Conservation (phyloP, 2,329 filamentous ascomycete species). For the Beauveria australis region DNA sequence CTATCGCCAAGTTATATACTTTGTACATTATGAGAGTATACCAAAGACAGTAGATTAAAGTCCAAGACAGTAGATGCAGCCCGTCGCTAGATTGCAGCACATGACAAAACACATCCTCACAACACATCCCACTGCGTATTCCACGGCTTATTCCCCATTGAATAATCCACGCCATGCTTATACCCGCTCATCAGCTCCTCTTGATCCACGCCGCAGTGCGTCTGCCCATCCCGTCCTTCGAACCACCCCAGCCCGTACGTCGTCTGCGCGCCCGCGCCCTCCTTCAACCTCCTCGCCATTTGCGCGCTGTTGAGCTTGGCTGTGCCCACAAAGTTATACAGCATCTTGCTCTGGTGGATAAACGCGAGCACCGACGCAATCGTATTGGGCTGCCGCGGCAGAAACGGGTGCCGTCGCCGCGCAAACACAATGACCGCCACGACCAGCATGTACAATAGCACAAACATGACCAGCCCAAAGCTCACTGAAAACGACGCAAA, state of each 20-base stretch:
- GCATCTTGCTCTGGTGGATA: conserved; percentile 74
- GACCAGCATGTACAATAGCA: conserved; percentile 56
- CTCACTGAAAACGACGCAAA: conserved; percentile 58
- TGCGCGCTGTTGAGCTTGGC: conserved; percentile 51
- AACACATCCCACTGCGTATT: conserved; percentile 32
- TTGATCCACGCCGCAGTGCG: conserved; percentile 70
- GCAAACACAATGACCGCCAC: conserved; percentile 53
- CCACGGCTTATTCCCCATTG: conserved; percentile 45
- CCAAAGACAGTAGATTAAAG: too few species aligned
- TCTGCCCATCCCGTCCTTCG: conserved; percentile 59
- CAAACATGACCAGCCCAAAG: conserved; percentile 51
- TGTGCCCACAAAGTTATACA: conserved; percentile 66
- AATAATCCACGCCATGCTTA: conserved; percentile 51
- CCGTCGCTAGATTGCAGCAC: too few species aligned
- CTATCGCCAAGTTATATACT: not conserved
- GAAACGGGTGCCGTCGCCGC: conserved; percentile 58
- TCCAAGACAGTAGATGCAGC: too few species aligned
- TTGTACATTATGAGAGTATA: not conserved
- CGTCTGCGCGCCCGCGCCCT: conserved; percentile 31
- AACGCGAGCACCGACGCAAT: conserved; percentile 70
- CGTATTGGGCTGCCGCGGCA: conserved; percentile 70
- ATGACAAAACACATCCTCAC: conserved; percentile 11
- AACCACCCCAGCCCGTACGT: conserved; percentile 75
- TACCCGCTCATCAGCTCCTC: conserved; percentile 61
- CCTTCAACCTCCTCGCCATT: conserved; percentile 52